These are phyloP conservation scores for Diaporthe helianthi DNA, from an alignment of 2,329 filamentous ascomycete species.

Conservation along the genomic window DNA sequence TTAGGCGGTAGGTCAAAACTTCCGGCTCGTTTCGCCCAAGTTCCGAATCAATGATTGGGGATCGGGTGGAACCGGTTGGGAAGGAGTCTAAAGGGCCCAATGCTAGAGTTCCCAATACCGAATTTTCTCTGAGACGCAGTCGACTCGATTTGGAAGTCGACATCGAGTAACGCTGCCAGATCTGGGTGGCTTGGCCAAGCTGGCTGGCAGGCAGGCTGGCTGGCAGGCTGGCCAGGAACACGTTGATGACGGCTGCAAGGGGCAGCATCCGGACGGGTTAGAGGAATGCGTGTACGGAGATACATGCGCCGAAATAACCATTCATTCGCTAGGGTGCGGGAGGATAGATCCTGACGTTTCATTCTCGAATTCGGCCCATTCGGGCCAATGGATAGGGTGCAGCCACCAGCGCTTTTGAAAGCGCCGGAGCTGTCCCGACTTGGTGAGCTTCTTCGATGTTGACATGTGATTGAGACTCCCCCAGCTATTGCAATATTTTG, in stretches of 20 bases:
- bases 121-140: slow-evolving; percentile 1
- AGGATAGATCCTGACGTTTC: not conserved
- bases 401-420: slow-evolving; percentile 1
- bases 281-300: slow-evolving; percentile 9
- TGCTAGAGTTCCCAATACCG: not conserved
- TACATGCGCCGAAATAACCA: slow-evolving; percentile 20
- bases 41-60: slow-evolving; percentile 28
- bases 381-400: slow-evolving; percentile 23
- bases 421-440: slow-evolving; percentile 22
- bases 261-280: slow-evolving; percentile 16
- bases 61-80: slow-evolving; percentile 25
- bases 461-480: slow-evolving; percentile 21
- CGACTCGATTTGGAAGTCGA: slow-evolving; percentile 29
- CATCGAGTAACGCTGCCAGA: slow-evolving; percentile 25
- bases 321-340: slow-evolving; percentile 6
- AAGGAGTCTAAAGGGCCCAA: no score
- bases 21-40: slow-evolving; percentile 35
- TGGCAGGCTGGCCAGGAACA: slow-evolving; percentile 14
- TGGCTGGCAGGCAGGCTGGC: no score
- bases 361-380: slow-evolving; percentile 22
- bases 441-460: not conserved
- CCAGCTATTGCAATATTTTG: not conserved
- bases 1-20: slow-evolving; percentile 22
- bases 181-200: slow-evolving; percentile 18
- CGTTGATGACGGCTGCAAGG: slow-evolving; percentile 27